These are phyloP conservation scores for Fermentozyma sake DNA, from an alignment of 1,139 yeast species.

Conservation along the genomic window DNA sequence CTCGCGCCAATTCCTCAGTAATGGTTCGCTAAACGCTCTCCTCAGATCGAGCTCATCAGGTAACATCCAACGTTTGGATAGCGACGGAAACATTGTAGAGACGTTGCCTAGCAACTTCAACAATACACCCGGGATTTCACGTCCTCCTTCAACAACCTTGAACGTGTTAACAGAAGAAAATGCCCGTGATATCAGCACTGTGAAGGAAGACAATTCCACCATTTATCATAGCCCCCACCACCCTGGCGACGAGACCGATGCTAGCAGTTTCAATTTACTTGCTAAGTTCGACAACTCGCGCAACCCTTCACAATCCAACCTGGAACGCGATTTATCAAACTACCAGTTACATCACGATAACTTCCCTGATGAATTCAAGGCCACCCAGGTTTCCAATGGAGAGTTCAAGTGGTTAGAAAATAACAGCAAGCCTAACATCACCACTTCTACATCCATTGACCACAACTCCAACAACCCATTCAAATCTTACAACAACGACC, in stretches of 20 bases:
- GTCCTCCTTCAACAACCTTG: slow-evolving; percentile 26
- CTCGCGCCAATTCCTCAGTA: slow-evolving; percentile 22
- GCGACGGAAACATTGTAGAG: slow-evolving; percentile 49
- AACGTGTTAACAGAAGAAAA: slow-evolving; percentile 32
- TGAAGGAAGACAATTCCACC: slow-evolving; percentile 1
- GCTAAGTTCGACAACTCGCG: slow-evolving; percentile 20
- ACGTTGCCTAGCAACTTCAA: no score
- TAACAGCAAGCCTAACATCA: slow-evolving; percentile 5
- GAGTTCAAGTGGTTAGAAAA: slow-evolving; percentile 25
- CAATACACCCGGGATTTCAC: slow-evolving; percentile 13
- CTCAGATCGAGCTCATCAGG: slow-evolving; percentile 35
- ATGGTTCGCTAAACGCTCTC: slow-evolving; percentile 25
- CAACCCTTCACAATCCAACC: slow-evolving; percentile 15
- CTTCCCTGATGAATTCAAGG: slow-evolving; percentile 25
- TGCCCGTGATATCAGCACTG: slow-evolving; percentile 13
- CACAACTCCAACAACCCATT: slow-evolving; percentile 4
- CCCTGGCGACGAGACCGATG: slow-evolving; percentile 13
- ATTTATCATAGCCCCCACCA: slow-evolving; percentile 4
- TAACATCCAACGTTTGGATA: slow-evolving; percentile 49
- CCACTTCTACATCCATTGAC: slow-evolving; percentile 4
- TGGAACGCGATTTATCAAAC: slow-evolving; percentile 13
- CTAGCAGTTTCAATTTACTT: slow-evolving; percentile 20
- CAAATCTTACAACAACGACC: slow-evolving; percentile 2
- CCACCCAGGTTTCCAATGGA: slow-evolving; percentile 23
- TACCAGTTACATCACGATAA: slow-evolving; percentile 8